These are phyloP conservation scores for Chaetomium globosum DNA, from an alignment of 2,329 filamentous ascomycete genomes.

Conservation along the genomic window DNA sequence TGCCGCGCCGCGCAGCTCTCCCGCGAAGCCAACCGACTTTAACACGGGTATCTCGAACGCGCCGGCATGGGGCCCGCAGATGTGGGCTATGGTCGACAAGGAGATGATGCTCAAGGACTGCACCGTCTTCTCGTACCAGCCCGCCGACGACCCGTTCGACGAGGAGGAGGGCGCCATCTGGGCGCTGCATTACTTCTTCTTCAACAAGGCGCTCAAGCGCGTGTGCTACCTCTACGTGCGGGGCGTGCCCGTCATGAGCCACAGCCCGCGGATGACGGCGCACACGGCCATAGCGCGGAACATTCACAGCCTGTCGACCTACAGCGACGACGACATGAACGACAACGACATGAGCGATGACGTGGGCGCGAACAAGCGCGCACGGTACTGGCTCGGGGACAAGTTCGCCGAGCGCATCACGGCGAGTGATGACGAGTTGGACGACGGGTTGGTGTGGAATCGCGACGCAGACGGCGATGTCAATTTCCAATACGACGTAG, in stretches of 20 bases:
- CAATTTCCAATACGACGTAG: constrained; percentile 53
- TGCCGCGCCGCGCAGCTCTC: constrained; percentile 47
- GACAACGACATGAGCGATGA: constrained; percentile 45
- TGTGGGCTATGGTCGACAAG: constrained; percentile 91
- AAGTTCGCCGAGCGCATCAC: constrained; percentile 54
- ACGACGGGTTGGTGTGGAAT: constrained; percentile 60
- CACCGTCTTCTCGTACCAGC: constrained; percentile 84
- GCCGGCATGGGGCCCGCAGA: constrained; percentile 80
- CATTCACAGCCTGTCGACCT: constrained; percentile 36
- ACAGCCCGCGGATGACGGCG: constrained; percentile 55
- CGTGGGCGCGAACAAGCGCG: constrained; percentile 72
- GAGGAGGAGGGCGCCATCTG: constrained; percentile 92
- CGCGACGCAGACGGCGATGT: constrained; percentile 61
- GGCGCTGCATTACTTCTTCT: constrained; percentile 97
- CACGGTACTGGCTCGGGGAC: constrained; percentile 84
- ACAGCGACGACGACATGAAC: constrained; percentile 43
- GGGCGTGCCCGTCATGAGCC: constrained; percentile 76
- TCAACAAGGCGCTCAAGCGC: constrained; percentile 88
- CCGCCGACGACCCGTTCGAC: constrained; percentile 86
- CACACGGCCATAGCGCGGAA: constrained; percentile 28
- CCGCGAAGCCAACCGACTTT: constrained; percentile 42
- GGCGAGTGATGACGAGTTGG: constrained; percentile 50
- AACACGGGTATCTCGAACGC: constrained; percentile 51
- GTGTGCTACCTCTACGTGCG: constrained; percentile 93
- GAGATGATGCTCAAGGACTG: constrained; percentile 93